phyloP scores from a whole-genome alignment of 306 rosid genomes.

The Casuarina cunninghamiana region DNA sequence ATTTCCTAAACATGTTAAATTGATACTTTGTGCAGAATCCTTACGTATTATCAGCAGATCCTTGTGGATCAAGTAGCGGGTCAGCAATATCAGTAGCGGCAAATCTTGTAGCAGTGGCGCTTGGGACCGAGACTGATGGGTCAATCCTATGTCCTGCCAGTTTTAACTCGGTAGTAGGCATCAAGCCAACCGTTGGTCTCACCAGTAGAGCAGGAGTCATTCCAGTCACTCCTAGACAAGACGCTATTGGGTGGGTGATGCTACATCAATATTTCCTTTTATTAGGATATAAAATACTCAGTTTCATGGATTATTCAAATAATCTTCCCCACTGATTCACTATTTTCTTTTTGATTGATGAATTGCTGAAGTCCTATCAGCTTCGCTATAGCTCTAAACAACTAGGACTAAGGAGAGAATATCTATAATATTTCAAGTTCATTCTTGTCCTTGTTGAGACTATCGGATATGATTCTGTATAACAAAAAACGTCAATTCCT shows the following conservation, averaged over 20 bases:
- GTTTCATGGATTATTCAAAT: too few species aligned
- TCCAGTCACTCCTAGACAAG: slow-evolving; percentile 35
- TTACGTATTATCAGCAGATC: slow-evolving; percentile 19
- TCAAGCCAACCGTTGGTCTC: slow-evolving; percentile 47
- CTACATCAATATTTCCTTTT: neutral
- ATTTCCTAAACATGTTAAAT: too few species aligned
- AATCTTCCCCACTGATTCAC: neutral
- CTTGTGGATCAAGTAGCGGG: slow-evolving; percentile 48
- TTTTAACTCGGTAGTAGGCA: slow-evolving; percentile 41
- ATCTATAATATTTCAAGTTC: too few species aligned
- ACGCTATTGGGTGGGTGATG: slow-evolving; percentile 42
- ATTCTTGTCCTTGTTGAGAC: too few species aligned
- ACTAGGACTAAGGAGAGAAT: too few species aligned
- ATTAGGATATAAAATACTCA: too few species aligned
- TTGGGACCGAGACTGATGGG: slow-evolving; percentile 42
- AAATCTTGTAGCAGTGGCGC: slow-evolving; percentile 27
- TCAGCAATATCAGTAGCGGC: slow-evolving; percentile 44
- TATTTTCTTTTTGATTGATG: too few species aligned
- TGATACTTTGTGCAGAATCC: slow-evolving; percentile 21
- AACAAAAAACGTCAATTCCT: too few species aligned
- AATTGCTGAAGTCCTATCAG: too few species aligned
- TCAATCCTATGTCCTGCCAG: slow-evolving; percentile 38
- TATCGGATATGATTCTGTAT: too few species aligned
- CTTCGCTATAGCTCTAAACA: too few species aligned
- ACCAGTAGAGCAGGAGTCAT: slow-evolving; percentile 46